Evolutionary conservation across 805 yeast species (phyloP).

Genomic region (Starmera caribaea): DNA sequence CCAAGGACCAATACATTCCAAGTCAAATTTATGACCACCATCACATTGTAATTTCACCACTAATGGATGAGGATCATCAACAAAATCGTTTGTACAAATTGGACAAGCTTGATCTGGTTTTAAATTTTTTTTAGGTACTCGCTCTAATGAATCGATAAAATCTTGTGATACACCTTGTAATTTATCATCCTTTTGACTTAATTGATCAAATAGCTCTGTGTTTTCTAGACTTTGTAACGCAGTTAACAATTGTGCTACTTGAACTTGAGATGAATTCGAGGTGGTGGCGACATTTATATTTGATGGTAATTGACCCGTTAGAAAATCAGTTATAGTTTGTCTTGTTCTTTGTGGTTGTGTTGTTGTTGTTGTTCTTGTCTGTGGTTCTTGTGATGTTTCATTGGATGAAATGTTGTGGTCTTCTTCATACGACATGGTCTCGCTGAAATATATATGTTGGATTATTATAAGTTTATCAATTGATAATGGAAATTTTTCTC

Average conservation of each 20-base stretch:
- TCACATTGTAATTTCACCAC: constrained; percentile 67
- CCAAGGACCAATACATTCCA: constrained; percentile 92
- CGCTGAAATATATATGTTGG: background rate
- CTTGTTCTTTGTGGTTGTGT: constrained; percentile 6
- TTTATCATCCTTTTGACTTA: constrained; percentile 15
- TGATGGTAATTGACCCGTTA: constrained; percentile 1
- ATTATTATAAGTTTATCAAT: constrained; percentile 1
- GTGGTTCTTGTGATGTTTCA: constrained; percentile 1
- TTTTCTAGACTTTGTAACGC: constrained; percentile 11
- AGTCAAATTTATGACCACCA: constrained; percentile 62
- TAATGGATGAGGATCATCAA: constrained; percentile 68
- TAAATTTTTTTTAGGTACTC: constrained; percentile 42
- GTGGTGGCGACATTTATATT: constrained; percentile 14
- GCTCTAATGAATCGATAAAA: constrained; percentile 66
- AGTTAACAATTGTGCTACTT: constrained; percentile 7
- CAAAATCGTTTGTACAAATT: constrained; percentile 68
- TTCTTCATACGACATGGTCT: constrained; percentile 2
- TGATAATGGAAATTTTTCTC: too few species aligned
- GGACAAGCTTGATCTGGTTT: constrained; percentile 59
- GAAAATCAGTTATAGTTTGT: constrained; percentile 5
- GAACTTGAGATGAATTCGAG: constrained; percentile 12
- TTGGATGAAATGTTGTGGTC: constrained; percentile 1
- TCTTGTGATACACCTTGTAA: constrained; percentile 53
- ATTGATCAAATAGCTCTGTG: constrained; percentile 15
- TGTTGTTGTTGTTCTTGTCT: too few species aligned